Percentiles rank a stretch among this genome's conserved stretches.
Evolutionary conservation across 2,329 filamentous ascomycete genomes (phyloP).

Genomic region (Alternaria consortialis): DNA sequence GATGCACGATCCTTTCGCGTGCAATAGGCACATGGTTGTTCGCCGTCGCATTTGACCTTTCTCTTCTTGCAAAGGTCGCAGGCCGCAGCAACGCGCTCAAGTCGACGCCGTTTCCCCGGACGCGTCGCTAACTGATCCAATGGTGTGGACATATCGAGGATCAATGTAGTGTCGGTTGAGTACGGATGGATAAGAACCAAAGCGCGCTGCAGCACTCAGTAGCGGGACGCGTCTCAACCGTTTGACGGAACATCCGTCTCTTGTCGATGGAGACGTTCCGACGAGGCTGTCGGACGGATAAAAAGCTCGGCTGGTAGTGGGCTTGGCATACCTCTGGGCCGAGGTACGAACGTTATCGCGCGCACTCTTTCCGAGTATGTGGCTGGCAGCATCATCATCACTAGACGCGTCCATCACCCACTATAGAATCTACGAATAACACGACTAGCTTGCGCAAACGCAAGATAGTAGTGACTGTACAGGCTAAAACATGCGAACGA

Average conservation of each 20-base stretch:
- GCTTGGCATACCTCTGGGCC: slow-evolving; percentile 9
- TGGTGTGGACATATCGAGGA: slow-evolving; percentile 5
- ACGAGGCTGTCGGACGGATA: neutral
- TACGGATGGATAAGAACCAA: neutral
- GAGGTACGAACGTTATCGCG: neutral
- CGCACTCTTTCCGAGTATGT: neutral
- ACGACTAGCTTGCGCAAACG: neutral
- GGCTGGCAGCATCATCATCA: neutral
- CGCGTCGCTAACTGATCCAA: slow-evolving; percentile 8
- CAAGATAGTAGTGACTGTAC: neutral
- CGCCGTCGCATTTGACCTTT: slow-evolving; percentile 62
- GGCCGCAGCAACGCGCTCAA: slow-evolving; percentile 40
- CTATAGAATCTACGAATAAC: neutral
- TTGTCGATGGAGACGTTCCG: neutral
- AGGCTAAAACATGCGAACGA: neutral
- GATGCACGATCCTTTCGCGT: slow-evolving; percentile 52
- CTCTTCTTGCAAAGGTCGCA: slow-evolving; percentile 45
- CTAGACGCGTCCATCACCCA: neutral
- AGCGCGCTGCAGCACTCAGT: neutral
- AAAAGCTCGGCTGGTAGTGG: slow-evolving; percentile 3
- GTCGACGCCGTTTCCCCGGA: slow-evolving; percentile 33
- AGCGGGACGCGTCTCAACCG: neutral
- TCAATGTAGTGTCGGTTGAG: neutral
- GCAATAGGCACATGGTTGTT: slow-evolving; percentile 62
- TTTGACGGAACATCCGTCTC: slow-evolving; percentile 10